Conservation (phyloP, 139 green algal genomes). For the Penium margaritaceum region DNA sequence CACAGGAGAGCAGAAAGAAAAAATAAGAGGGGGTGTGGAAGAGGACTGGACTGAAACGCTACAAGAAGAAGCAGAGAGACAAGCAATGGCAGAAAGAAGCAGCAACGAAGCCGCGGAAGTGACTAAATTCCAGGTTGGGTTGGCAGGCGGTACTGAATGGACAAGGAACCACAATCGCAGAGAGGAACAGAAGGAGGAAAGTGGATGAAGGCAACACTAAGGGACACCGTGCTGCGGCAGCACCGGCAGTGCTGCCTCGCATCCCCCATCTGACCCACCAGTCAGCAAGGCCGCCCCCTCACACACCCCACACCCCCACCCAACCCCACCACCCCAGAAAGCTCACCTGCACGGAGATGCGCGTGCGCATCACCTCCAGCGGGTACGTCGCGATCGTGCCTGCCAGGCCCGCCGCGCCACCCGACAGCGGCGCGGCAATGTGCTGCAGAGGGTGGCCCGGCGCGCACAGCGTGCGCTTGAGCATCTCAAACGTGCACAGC, state of each 20-base stretch:
- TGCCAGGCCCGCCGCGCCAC: slow-evolving; percentile 10
- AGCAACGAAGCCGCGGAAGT: too few species aligned
- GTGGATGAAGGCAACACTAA: background rate
- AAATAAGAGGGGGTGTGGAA: too few species aligned
- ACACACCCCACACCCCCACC: background rate
- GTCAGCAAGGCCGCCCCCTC: background rate
- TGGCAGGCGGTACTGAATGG: too few species aligned
- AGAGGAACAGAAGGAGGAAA: too few species aligned
- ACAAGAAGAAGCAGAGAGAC: too few species aligned
- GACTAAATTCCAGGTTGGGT: too few species aligned
- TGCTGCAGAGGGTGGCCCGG: slow-evolving; percentile 18
- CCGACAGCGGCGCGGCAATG: slow-evolving; percentile 8
- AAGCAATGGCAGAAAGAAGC: too few species aligned
- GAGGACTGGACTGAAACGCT: too few species aligned
- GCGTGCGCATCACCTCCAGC: slow-evolving; percentile 26
- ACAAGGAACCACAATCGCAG: too few species aligned
- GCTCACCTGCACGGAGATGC: slow-evolving; percentile 19
- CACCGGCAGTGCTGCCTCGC: background rate
- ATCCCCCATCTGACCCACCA: background rate
- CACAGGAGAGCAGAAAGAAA: too few species aligned
- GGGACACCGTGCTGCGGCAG: background rate
- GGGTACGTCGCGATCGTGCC: slow-evolving; percentile 28
- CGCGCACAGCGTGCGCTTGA: slow-evolving; percentile 11
- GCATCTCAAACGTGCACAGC: slow-evolving; percentile 25
- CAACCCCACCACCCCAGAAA: slow-evolving; percentile 1